Conservation (phyloP, 306 rosid genomes). For the Ziziphus jujuba region DNA sequence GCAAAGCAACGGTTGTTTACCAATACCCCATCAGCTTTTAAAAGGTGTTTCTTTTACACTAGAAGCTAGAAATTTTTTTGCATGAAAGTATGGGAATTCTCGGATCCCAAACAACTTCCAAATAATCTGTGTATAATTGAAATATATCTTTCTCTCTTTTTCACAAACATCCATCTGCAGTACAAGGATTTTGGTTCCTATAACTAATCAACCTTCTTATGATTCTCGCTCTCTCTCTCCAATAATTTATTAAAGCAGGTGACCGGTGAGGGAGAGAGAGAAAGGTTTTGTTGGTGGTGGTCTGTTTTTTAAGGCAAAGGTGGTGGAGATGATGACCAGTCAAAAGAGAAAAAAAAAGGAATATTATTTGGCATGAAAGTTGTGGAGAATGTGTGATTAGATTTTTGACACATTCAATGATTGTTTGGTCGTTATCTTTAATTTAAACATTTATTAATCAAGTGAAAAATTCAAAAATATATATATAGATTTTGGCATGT, state of each 20-base stretch:
- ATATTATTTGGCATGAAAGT: constrained; percentile 39
- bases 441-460: neutral
- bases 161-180: neutral
- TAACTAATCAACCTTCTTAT: constrained; percentile 7
- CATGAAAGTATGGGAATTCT: constrained; percentile 87
- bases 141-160: constrained; percentile 24
- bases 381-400: constrained; percentile 38
- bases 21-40: constrained; percentile 42
- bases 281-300: constrained; percentile 21
- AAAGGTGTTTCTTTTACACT: constrained; percentile 34
- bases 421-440: constrained; percentile 33
- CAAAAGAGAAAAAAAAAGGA: constrained; percentile 47
- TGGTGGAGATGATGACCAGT: constrained; percentile 59
- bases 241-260: constrained; percentile 7
- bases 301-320: constrained; percentile 13
- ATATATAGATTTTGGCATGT: constrained; percentile 12
- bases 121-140: constrained; percentile 71
- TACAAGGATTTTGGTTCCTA: constrained; percentile 1
- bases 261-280: constrained; percentile 30
- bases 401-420: constrained; percentile 26
- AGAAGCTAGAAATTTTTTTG: constrained; percentile 38
- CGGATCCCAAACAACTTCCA: constrained; percentile 57
- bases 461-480: constrained; percentile 4
- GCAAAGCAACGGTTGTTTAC: constrained; percentile 27
- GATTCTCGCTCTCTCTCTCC: neutral